Evolutionary conservation across 2,329 filamentous ascomycete genomes (phyloP), one percentile per base, ranked within the genome.

Genomic region (Endoconidiophora polonica): DNA sequence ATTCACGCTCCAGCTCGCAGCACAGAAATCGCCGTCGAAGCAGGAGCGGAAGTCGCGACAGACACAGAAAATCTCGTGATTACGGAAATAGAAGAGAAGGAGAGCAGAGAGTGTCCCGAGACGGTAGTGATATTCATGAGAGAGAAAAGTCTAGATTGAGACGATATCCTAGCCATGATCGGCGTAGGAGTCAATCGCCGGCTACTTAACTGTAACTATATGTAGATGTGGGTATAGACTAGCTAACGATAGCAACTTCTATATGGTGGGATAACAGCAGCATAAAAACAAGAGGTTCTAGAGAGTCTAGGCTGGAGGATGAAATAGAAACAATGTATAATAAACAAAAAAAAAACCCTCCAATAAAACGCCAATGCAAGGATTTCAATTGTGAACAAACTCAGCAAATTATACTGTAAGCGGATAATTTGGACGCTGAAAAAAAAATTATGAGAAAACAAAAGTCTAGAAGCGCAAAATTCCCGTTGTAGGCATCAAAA

Each of bases 161-260:
- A 10, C 20, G 26, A n/a, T 16, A 10, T 16, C 16, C 43, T 29
- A 46, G 44, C 44, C 44, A 37, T 46, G 18, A 18, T 20, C 29
- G 44, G 29, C 33, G 22, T 20, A 46, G 29, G 38, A 46, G 44
- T 36, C 44, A 29, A 46, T 46, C 44, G 23, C 44, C 44, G 20
- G 44, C 29, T 29, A 20, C 44, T 46, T n/a, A n/a, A n/a, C n/a
- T n/a, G n/a, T 37, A 37, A 16, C 12, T 44, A 44, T 20, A 29
- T 23, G 20, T 20, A 33, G n/a, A n/a, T n/a, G n/a, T 12, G 26
- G 26, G 3, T 33, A 33, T 33, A 7, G 7, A 33, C n/a, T n/a
- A 33, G 26, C 26, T 33, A 33, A 5, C 26, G 26, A 33, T 0
- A 10, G 26, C 26, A 33, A 10, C 26, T 33, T 10, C 26, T 33